These are phyloP conservation scores for Verticillium nonalfalfae DNA, from an alignment of 2,329 filamentous ascomycete species.

Conservation along the genomic window DNA sequence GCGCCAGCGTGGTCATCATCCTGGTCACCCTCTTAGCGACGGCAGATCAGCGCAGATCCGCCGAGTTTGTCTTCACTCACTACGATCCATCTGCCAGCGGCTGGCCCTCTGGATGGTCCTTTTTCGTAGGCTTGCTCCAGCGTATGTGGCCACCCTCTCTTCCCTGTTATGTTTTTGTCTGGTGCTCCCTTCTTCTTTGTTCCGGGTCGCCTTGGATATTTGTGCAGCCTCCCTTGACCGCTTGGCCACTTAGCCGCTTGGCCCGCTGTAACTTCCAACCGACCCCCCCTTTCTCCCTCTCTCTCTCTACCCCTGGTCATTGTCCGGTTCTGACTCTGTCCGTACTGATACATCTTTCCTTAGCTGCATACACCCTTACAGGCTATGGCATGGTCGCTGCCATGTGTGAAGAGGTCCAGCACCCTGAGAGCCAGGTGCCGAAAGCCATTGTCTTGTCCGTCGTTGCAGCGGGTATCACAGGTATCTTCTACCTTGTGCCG, in stretches of 20 bases:
- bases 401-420: constrained; percentile 69
- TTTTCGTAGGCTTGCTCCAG: constrained; percentile 65
- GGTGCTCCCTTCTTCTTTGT: no score
- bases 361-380: constrained; percentile 52
- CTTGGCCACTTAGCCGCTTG: neutral
- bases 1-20: constrained; percentile 48
- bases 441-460: constrained; percentile 67
- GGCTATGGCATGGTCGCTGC: constrained; percentile 66
- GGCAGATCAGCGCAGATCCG: constrained; percentile 50
- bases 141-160: constrained; percentile 1
- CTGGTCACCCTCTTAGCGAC: constrained; percentile 49
- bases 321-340: neutral
- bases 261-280: neutral
- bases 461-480: constrained; percentile 59
- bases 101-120: constrained; percentile 65
- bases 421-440: constrained; percentile 61
- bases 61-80: constrained; percentile 60
- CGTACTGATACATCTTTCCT: neutral
- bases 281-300: neutral
- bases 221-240: neutral
- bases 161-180: neutral
- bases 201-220: neutral
- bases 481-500: constrained; percentile 62
- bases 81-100: constrained; percentile 61
- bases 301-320: no score